These are phyloP conservation scores for Neltuma alba DNA, from an alignment of 306 rosid species.

Conservation along the genomic window DNA sequence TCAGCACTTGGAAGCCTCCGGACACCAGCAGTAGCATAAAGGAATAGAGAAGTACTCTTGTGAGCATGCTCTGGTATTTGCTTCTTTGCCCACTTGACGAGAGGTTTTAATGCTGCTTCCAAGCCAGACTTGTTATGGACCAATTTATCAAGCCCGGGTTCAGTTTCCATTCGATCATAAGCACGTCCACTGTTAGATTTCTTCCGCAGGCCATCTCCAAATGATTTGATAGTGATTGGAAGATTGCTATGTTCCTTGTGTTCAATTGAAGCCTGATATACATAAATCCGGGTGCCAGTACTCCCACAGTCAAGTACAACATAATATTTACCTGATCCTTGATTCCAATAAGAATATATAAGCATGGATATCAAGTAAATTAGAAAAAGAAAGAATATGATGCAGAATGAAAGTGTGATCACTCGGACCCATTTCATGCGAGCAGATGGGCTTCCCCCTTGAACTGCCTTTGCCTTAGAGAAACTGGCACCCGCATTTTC, in stretches of 20 bases:
- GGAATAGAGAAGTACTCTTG: constrained; percentile 69
- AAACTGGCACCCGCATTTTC: constrained; percentile 55
- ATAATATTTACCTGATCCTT: constrained; percentile 63
- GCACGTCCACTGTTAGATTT: constrained; percentile 70
- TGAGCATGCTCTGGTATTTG: constrained; percentile 76
- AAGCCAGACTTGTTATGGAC: constrained; percentile 69
- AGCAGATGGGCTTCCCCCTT: constrained; percentile 40
- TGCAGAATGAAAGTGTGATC: constrained; percentile 45
- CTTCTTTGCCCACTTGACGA: constrained; percentile 83
- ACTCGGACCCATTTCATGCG: constrained; percentile 60
- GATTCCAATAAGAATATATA: constrained; percentile 68
- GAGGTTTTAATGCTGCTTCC: constrained; percentile 70
- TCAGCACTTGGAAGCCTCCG: constrained; percentile 68
- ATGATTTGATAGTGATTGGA: constrained; percentile 62
- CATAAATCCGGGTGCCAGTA: constrained; percentile 82
- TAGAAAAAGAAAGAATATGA: constrained; percentile 54
- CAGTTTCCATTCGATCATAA: constrained; percentile 89
- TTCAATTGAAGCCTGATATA: constrained; percentile 66
- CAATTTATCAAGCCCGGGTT: constrained; percentile 89
- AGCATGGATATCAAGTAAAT: constrained; percentile 53
- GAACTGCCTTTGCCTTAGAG: constrained; percentile 64
- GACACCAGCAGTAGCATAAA: constrained; percentile 95
- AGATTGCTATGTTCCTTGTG: constrained; percentile 52
- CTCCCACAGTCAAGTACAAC: constrained; percentile 94
- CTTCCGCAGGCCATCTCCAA: constrained; percentile 43